Evolutionary conservation across 192 early-diverging fungal genomes (phyloP), one percentile per base, ranked within the genome.

Genomic region (Phycomyces blakesleeanus): DNA sequence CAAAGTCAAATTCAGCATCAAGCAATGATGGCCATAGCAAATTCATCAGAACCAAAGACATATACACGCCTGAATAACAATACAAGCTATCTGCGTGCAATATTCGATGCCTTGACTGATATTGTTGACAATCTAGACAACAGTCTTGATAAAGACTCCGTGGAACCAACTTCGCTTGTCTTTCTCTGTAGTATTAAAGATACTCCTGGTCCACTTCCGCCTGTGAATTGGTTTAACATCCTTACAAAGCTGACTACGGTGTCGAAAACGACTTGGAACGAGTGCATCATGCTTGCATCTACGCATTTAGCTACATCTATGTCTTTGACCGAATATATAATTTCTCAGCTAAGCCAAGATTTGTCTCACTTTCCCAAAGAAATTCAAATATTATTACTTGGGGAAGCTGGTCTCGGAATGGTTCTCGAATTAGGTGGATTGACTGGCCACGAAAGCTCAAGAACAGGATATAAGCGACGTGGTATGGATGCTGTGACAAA

Each of bases 181-280:
- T 29, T 78, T 10, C 37, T 82, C 18, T 56, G 55, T 16, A 64
- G 67, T 11, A 55, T 79, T 0, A 58, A 57, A 20, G 47, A 67
- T 1, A 66, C 76, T 0, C 63, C 76, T 9, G 73, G 68, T 8
- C 73, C 76, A 3, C 56, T 85, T 15, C 81, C 83, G 15, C 68
- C 81, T 16, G 81, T 85, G 7, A 82, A 85, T 38, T 85, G 83
- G 83, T 85, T 76, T 51, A 59, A 72, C 4, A 37, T 78, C 16
- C 40, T 82, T 25, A 63, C 51, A 5, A 66, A 69, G 20, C n/a
- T 81, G 15, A 69, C 67, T 7, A 63, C 21, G 9, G 24, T 70
- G 0, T 60, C 58, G 18, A 38, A 27, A 14, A 22, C 55, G 2
- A 49, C 62, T 8, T 47, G 61, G 22, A 47, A 55, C 15, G 39